Evolutionary conservation across 192 early-diverging fungal species (phyloP), one percentile per base, ranked within the genome.

Genomic region (Coemansia sp.): DNA sequence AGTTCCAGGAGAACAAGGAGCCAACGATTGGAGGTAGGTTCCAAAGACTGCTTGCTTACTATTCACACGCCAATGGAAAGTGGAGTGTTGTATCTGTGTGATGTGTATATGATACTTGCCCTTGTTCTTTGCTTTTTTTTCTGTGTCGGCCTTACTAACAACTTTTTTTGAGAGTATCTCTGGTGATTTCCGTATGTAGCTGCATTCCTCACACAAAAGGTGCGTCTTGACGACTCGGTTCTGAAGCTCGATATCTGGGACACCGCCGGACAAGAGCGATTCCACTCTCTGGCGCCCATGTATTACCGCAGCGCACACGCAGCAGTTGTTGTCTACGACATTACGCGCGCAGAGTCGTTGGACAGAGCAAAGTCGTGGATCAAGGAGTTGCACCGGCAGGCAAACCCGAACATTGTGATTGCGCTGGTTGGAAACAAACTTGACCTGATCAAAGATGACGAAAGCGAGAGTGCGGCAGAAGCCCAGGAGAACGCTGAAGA

Each of bases 291-390:
- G 59, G 91, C 87, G 63, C 93, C 96, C 41, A 91, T 97, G 95
- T 99, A 99, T 82, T 99, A 99, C 78, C 82, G 97, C 64, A 96
- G 95, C 74, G 97, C 97, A 13, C 95, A 97, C 83, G 96, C 96
- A 41, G 96, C 96, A 0, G 88, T 98, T 5, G 94, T 99, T 45
- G 97, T 94, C 8, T 99, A 96, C 73, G 97, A 99, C 83, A 90
- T 99, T 61, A 99, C 97, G 4, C 71, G 71, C 37, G 66, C 89
- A 78, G 80, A 94, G 8, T 96, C 96, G 13, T 84, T 99, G 57
- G 93, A 95, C 58, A 92, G 90, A 71, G 95, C 95, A 60, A 96
- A 95, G 80, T 86, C 92, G 19, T 99, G 95, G 95, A 91, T 98
- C 11, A 94, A 93, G 73, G 95, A 97, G 75, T 87, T 99, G n/a